Conservation (phyloP, 495 filamentous ascomycete species). For the Darksidea phi region DNA sequence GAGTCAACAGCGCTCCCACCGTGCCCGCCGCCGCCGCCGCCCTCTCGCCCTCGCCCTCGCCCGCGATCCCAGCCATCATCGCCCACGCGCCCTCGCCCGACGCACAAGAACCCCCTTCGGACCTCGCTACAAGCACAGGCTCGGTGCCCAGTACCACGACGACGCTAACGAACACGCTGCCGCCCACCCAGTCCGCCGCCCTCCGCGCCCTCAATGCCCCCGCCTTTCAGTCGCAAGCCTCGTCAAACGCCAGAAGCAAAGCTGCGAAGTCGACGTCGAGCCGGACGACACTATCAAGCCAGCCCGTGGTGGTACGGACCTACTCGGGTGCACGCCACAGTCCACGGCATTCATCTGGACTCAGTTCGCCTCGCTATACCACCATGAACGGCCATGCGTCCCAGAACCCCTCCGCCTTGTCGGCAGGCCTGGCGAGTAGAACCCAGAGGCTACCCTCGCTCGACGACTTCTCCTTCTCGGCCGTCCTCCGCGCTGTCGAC, state of each 20-base stretch:
- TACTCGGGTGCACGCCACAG: slow-evolving; percentile 36
- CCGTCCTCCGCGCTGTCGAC: slow-evolving; percentile 59
- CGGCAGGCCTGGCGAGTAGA: slow-evolving; percentile 21
- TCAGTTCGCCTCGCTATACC: slow-evolving; percentile 19
- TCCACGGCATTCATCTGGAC: slow-evolving; percentile 27
- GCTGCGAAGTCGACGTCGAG: slow-evolving; percentile 34
- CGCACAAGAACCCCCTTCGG: slow-evolving; percentile 25
- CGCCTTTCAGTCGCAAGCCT: slow-evolving; percentile 31
- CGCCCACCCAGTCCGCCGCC: slow-evolving; percentile 32
- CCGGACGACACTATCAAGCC: slow-evolving; percentile 34
- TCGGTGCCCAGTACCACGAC: slow-evolving; percentile 30
- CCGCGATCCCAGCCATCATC: slow-evolving; percentile 24
- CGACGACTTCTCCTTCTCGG: slow-evolving; percentile 59
- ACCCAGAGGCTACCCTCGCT: slow-evolving; percentile 47
- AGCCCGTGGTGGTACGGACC: slow-evolving; percentile 41
- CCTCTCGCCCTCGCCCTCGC: neutral
- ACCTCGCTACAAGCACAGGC: slow-evolving; percentile 24
- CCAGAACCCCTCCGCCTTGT: slow-evolving; percentile 22
- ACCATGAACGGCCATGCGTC: slow-evolving; percentile 18
- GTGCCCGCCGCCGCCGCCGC: neutral
- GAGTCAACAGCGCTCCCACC: slow-evolving; percentile 11
- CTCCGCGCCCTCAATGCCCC: slow-evolving; percentile 36
- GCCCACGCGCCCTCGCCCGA: slow-evolving; percentile 32
- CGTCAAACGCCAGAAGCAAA: slow-evolving; percentile 24
- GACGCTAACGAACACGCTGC: slow-evolving; percentile 29